Conservation (phyloP, 345 rosid species). For the Camelina laxa region DNA sequence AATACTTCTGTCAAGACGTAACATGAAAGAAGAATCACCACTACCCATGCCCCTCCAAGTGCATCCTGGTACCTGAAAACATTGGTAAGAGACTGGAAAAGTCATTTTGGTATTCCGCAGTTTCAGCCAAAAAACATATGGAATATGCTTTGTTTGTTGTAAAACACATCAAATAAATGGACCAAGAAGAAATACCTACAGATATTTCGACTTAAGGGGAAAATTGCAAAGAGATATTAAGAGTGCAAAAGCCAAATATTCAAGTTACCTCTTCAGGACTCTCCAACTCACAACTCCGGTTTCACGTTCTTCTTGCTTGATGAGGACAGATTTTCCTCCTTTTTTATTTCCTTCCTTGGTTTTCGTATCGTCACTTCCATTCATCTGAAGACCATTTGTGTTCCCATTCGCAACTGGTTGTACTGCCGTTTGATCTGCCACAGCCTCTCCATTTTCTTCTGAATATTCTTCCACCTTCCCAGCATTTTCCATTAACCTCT, state of each 20-base stretch:
- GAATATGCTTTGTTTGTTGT: slow-evolving; percentile 28
- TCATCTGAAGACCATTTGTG: slow-evolving; percentile 49
- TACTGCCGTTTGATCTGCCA: slow-evolving; percentile 50
- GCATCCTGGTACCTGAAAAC: slow-evolving; percentile 87
- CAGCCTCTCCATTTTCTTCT: slow-evolving; percentile 71
- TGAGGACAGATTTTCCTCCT: slow-evolving; percentile 80
- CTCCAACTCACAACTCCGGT: slow-evolving; percentile 88
- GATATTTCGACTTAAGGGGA: neutral
- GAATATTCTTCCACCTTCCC: slow-evolving; percentile 96
- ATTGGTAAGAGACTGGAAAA: slow-evolving; percentile 20
- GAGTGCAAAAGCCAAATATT: slow-evolving; percentile 14
- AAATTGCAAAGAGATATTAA: slow-evolving; percentile 21
- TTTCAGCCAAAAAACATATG: slow-evolving; percentile 9
- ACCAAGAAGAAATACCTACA: slow-evolving; percentile 4
- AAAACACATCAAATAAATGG: neutral
- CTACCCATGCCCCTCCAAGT: slow-evolving; percentile 97
- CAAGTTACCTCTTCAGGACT: slow-evolving; percentile 73
- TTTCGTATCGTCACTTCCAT: slow-evolving; percentile 48
- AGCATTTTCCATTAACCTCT: slow-evolving; percentile 95
- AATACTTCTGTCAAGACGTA: slow-evolving; percentile 77
- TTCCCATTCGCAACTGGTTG: slow-evolving; percentile 64
- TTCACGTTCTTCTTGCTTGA: slow-evolving; percentile 98
- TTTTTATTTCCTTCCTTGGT: slow-evolving; percentile 41
- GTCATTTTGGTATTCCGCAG: slow-evolving; percentile 24
- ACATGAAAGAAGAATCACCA: slow-evolving; percentile 73